Evolutionary conservation across 108 stramenopile species (phyloP).

Genomic region (Cyclotella choctawhatcheeana): DNA sequence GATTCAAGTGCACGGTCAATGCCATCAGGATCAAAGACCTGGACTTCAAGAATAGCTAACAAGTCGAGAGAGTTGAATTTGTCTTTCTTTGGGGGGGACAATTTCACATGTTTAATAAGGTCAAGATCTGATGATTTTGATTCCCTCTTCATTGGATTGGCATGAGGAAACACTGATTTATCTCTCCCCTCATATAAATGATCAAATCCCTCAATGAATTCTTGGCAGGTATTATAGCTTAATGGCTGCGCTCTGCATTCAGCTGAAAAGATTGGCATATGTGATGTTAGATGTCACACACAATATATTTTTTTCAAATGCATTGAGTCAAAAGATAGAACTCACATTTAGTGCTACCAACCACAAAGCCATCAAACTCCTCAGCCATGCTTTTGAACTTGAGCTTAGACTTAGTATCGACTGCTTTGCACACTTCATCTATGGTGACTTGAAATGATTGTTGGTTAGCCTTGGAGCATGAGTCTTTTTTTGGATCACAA

Average conservation of each 20-base stretch:
- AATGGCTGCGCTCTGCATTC: not conserved
- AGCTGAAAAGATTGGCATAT: not conserved
- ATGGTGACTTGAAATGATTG: not conserved
- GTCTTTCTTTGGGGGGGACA: too few relatives aligned
- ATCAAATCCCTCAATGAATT: not conserved
- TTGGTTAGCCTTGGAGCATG: not conserved
- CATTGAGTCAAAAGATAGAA: too few relatives aligned
- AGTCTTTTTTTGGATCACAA: not conserved
- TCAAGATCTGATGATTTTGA: too few relatives aligned
- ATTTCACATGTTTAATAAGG: too few relatives aligned
- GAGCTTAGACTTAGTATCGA: not conserved
- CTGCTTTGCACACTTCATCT: not conserved
- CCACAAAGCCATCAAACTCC: constrained; percentile 8
- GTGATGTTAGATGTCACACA: not conserved
- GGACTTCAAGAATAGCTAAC: too few relatives aligned
- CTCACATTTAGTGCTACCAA: not conserved
- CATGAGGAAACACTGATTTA: not conserved
- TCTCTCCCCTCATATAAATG: not conserved
- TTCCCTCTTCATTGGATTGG: not conserved
- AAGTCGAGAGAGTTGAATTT: too few relatives aligned
- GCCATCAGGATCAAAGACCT: too few relatives aligned
- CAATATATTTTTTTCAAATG: not conserved
- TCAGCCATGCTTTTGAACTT: not conserved
- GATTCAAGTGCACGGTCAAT: too few relatives aligned
- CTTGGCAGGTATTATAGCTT: not conserved